Conservation (phyloP, 148 eudicot species). For the Vaccinium corymbosum region DNA sequence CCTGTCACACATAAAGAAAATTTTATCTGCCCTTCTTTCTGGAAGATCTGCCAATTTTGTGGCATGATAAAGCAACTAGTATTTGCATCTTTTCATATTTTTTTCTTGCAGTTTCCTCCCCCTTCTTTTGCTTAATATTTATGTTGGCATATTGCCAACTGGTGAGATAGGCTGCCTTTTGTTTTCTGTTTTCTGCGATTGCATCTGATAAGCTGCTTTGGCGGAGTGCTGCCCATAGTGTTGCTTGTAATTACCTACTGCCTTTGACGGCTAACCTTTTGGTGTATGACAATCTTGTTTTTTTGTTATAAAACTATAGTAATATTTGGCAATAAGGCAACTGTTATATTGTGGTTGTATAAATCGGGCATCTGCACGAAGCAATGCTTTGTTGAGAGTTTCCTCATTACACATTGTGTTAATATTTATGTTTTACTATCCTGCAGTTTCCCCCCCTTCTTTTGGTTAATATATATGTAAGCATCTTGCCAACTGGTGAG, state of each 20-base stretch:
- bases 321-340: not conserved
- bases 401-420: not conserved
- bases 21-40: not conserved
- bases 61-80: not conserved
- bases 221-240: not conserved
- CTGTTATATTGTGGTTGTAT: not conserved
- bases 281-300: not conserved
- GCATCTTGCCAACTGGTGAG: too few species aligned
- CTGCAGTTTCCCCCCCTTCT: too few species aligned
- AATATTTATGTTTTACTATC: not conserved
- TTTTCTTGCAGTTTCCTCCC: not conserved
- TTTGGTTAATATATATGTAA: too few species aligned
- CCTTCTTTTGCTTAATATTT: not conserved
- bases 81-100: not conserved
- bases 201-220: not conserved
- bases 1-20: not conserved
- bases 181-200: not conserved
- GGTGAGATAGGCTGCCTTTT: not conserved
- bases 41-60: not conserved
- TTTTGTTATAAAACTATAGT: not conserved
- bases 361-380: not conserved
- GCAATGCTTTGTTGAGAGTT: not conserved
- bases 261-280: not conserved
- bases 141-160: not conserved
- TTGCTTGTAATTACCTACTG: not conserved